These are phyloP conservation scores for Cryphonectria carpinicola DNA, from an alignment of 2,329 filamentous ascomycete species.

Conservation along the genomic window DNA sequence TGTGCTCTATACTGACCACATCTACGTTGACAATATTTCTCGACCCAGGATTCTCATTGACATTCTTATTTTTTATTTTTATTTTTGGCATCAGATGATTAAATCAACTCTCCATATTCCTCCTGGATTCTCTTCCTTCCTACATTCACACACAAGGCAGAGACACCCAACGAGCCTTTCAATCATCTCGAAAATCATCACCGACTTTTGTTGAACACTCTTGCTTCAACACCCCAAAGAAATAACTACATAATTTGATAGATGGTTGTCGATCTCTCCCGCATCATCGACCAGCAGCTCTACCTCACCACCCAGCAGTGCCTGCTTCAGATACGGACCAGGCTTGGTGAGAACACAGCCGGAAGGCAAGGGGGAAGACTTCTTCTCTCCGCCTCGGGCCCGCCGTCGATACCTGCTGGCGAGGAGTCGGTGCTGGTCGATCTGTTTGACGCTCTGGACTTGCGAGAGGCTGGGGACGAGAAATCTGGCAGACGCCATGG, in stretches of 20 bases:
- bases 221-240: not conserved
- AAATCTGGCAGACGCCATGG: not conserved
- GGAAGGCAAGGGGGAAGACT: not conserved
- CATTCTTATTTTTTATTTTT: not conserved
- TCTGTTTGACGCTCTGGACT: not conserved
- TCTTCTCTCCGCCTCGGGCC: not conserved
- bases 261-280: constrained; percentile 22
- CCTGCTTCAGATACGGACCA: not conserved
- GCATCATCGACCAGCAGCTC: constrained; percentile 20
- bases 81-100: not conserved
- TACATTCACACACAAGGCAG: not conserved
- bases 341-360: not conserved
- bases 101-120: not conserved
- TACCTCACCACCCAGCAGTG: constrained; percentile 23
- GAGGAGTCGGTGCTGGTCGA: not conserved
- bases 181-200: not conserved
- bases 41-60: not conserved
- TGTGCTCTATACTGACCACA: not conserved
- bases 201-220: not conserved
- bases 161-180: too few species aligned
- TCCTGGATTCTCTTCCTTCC: not conserved
- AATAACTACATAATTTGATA: not conserved
- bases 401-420: not conserved
- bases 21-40: not conserved
- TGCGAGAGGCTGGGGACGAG: not conserved